Evolutionary conservation across 2,329 filamentous ascomycete species (phyloP), one percentile per base, ranked within the genome.

Genomic region (Bipolaris sorokiniana): DNA sequence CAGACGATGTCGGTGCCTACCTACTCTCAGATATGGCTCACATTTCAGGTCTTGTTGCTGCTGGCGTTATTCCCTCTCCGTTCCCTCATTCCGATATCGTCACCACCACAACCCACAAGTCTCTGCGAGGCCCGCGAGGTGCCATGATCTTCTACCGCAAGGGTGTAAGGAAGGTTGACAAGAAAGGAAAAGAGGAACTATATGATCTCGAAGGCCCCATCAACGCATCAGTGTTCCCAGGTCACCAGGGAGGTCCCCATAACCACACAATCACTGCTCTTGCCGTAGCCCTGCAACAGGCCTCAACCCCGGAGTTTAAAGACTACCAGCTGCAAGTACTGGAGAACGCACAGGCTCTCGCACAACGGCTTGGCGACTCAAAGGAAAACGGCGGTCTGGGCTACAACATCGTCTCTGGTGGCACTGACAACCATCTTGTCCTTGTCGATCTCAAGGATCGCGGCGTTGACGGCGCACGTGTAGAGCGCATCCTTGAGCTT

Each of bases 71-170:
- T 75, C 92, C 93, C 62, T 93, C 91, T 47, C 95, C 95, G 42
- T 99, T 99, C 83, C 84, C 87, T 63, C 83, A 96, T 78, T 94
- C 95, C 66, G 95, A 99, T 76, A 90, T 99, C 56, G 95, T 99
- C 70, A 99, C 95, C 63, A 99, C 95, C 63, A 99, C 95, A 62
- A 99, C 95, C 45, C 95, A 99, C 88, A 99, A 99, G 86, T 97
- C 93, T 54, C 90, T 99, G 69, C 92, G 95, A 80, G 95, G 95
- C 58, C 95, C 95, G 58, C 92, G 95, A 78, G 95, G 95, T 74
- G 95, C 95, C 77, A 99, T 99, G 95, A 99, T 99, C 82, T 99
- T 99, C 87, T 99, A 93, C 88, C 91, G 95, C 80, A 97, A 96
- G 84, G 95, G 95, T 63, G 89, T 97, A 61, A 90, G 94, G 74